Base-by-base conservation (phyloP, 106 monocot species). In the Allium cepa region DNA sequence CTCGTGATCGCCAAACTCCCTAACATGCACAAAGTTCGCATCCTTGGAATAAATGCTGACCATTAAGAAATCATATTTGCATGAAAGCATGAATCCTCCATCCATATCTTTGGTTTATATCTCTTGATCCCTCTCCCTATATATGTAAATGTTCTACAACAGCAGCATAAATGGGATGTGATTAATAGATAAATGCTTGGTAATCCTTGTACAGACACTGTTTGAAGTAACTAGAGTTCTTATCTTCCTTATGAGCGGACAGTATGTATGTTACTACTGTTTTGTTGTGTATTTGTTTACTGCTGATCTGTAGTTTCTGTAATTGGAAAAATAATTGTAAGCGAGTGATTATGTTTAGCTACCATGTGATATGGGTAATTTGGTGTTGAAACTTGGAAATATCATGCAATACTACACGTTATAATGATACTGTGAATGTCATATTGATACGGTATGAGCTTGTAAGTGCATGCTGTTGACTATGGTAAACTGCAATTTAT, bases 1-100 rank as follows among this genome's bases (percentile, higher is more conserved):
- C 71, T 80, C 16, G 71, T 80, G 47, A 61, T 80, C 49, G 80
- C 80, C 50, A 80, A 80, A 53, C 52, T 75, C 18, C 80, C 80
- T 6, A 65, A 75, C 60, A 80, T 80, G 80, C 80, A 75, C 75
- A 75, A 80, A 17, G 80, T 80, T 60, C 80, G 75, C 47, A 80
- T 80, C 52, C 67, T 80, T 47, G 80, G 80, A 71, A 80, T 80
- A 74, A 80, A 80, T 50, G 67, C 63, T 10, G 75, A 71, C 16
- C 49, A 74, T 17, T 80, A 61, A 75, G 16, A 64, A 48, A 0
- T 36, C 36, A 36, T 36, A 36, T 36, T 4, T 36, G 3, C 36
- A 36, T 5, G 36, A 36, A 36, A 36, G 36, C 36, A 36, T 36
- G 64, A 17, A 17, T 17, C 49, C 13, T 55, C 53, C 53, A 55